These are phyloP conservation scores for Wickerhamiella sorbophila DNA, from an alignment of 805 yeast genomes.

Conservation along the genomic window DNA sequence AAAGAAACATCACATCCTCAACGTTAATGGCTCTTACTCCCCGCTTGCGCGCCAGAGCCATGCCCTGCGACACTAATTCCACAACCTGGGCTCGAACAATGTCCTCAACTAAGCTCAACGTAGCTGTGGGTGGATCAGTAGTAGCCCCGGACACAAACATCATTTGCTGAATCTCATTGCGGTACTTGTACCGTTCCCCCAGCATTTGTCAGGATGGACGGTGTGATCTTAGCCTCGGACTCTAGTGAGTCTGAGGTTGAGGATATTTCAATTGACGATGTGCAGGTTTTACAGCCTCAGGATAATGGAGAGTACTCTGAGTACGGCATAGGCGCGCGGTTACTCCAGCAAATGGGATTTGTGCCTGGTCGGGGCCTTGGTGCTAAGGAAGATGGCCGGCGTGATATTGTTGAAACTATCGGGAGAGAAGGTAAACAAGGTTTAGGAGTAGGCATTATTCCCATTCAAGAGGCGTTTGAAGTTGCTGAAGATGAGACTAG, in stretches of 20 bases:
- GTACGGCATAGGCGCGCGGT: conserved; percentile 77
- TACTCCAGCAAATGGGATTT: conserved; percentile 79
- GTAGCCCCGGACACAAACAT: conserved; percentile 97
- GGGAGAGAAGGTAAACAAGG: background rate
- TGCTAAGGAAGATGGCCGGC: conserved; percentile 51
- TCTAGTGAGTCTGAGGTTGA: background rate
- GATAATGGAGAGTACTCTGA: conserved; percentile 3
- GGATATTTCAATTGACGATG: background rate
- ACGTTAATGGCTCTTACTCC: conserved; percentile 77
- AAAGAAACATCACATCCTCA: conserved; percentile 85
- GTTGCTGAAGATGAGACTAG: no score
- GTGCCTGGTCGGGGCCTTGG: conserved; percentile 80
- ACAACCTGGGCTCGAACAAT: conserved; percentile 90
- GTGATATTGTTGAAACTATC: conserved; percentile 51
- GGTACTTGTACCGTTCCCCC: conserved; percentile 43
- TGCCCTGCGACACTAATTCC: conserved; percentile 62
- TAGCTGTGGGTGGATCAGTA: conserved; percentile 83
- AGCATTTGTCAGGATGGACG: conserved; percentile 1
- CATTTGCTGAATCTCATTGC: conserved; percentile 92
- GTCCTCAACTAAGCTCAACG: conserved; percentile 87
- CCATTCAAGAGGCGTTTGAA: no score
- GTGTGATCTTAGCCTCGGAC: background rate
- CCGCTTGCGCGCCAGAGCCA: conserved; percentile 59
- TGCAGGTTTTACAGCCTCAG: background rate
- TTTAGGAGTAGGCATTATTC: background rate